Evolutionary conservation across 2,329 filamentous ascomycete genomes (phyloP).

Genomic region (Xylaria digitata): DNA sequence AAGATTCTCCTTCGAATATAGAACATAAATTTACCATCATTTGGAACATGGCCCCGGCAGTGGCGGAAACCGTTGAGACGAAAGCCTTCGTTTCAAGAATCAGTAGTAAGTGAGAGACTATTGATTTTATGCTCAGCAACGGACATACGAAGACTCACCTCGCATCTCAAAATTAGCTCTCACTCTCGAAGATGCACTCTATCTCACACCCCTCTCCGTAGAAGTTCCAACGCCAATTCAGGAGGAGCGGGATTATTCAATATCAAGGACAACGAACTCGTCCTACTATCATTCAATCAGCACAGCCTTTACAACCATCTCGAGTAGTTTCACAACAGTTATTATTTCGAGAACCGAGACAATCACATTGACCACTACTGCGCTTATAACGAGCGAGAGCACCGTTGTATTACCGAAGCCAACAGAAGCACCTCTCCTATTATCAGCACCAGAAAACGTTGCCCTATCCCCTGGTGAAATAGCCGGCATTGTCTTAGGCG

Average conservation of each 20-base stretch:
- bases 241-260: constrained; percentile 24
- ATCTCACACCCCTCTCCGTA: neutral
- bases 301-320: no score
- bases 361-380: constrained; percentile 23
- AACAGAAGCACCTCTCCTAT: constrained; percentile 16
- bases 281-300: constrained; percentile 5
- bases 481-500: constrained; percentile 15
- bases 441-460: neutral
- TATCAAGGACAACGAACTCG: constrained; percentile 5
- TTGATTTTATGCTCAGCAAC: neutral
- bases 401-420: constrained; percentile 1
- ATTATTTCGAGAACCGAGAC: constrained; percentile 27
- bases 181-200: neutral
- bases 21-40: neutral
- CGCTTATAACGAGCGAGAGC: constrained; percentile 22
- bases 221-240: neutral
- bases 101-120: constrained; percentile 12
- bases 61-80: neutral
- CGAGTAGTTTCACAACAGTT: constrained; percentile 13
- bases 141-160: neutral
- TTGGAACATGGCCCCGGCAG: neutral
- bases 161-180: neutral
- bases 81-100: neutral
- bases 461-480: constrained; percentile 10
- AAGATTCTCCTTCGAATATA: neutral